phyloP scores from a whole-genome alignment of 2,329 filamentous ascomycete genomes.

The Ilyonectria mors-panacis region DNA sequence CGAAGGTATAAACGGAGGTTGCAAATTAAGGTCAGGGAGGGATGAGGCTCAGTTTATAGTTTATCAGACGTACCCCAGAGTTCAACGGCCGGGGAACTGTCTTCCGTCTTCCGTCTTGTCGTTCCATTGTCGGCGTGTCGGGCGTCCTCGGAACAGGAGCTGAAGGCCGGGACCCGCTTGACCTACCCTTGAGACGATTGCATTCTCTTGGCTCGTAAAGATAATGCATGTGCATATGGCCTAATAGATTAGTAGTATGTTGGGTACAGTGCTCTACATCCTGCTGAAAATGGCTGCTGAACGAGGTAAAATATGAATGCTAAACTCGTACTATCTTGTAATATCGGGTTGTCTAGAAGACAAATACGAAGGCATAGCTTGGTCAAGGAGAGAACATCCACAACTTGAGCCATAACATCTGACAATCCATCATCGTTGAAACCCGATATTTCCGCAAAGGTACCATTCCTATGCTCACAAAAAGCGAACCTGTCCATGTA shows the following conservation, averaged over 20 bases:
- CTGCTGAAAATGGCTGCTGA: neutral
- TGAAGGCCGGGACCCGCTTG: slow-evolving; percentile 17
- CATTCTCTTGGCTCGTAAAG: neutral
- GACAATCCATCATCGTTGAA: neutral
- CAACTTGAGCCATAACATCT: neutral
- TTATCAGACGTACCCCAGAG: slow-evolving; percentile 9
- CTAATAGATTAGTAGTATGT: neutral
- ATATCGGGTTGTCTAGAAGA: neutral
- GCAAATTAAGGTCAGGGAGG: neutral
- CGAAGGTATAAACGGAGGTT: neutral
- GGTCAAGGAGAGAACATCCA: neutral
- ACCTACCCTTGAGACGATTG: neutral
- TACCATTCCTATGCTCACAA: neutral
- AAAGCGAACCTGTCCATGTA: neutral
- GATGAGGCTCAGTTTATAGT: slow-evolving; percentile 20
- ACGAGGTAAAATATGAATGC: neutral
- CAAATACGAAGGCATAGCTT: neutral
- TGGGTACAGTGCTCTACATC: neutral
- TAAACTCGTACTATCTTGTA: neutral
- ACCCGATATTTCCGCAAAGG: no score
- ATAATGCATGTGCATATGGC: neutral
- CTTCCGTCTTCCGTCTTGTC: slow-evolving; percentile 14
- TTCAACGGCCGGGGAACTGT: slow-evolving; percentile 1
- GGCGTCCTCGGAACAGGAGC: slow-evolving; percentile 39
- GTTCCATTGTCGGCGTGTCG: slow-evolving; percentile 29